Percentiles rank a stretch among this genome's conserved stretches.
These are phyloP conservation scores for Lichtheimia ornata DNA, from an alignment of 371 early-diverging fungal species.

Conservation along the genomic window DNA sequence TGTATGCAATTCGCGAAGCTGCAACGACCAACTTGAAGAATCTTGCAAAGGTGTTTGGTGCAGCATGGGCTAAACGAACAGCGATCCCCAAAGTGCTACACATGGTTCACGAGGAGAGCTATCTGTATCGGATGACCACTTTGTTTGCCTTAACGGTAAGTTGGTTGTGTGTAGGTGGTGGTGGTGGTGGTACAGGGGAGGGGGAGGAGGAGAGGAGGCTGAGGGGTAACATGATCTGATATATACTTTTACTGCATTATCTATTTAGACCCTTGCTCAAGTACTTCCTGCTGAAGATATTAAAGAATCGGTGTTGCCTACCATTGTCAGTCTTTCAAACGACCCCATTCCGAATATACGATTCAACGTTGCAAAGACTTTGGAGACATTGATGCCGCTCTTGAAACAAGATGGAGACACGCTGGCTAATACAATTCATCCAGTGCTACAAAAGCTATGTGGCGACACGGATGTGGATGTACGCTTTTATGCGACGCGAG, in stretches of 20 bases:
- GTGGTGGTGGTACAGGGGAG: no score
- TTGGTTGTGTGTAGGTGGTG: no score
- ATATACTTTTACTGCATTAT: no score
- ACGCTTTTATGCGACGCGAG: constrained; percentile 83
- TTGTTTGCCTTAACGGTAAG: constrained; percentile 89
- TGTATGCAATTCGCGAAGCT: constrained; percentile 95
- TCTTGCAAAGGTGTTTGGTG: constrained; percentile 94
- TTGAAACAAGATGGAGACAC: constrained; percentile 63
- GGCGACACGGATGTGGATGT: constrained; percentile 93
- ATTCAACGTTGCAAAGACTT: constrained; percentile 96
- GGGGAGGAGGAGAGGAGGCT: no score
- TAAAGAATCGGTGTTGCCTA: constrained; percentile 86
- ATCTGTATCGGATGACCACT: constrained; percentile 95
- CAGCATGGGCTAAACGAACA: constrained; percentile 91
- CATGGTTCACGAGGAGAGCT: constrained; percentile 87
- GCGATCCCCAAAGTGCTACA: constrained; percentile 92
- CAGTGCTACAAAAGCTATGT: constrained; percentile 78
- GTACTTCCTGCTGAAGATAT: constrained; percentile 86
- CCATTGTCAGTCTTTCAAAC: constrained; percentile 78
- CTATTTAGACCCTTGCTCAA: constrained; percentile 77
- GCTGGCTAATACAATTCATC: constrained; percentile 69
- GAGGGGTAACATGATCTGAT: no score
- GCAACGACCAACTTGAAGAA: constrained; percentile 90
- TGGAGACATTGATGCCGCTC: constrained; percentile 81
- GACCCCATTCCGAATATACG: constrained; percentile 99